Percentiles rank a stretch among this genome's conserved stretches.
phyloP scores from a whole-genome alignment of 208 protist genomes.

The Acanthamoeba healyi region DNA sequence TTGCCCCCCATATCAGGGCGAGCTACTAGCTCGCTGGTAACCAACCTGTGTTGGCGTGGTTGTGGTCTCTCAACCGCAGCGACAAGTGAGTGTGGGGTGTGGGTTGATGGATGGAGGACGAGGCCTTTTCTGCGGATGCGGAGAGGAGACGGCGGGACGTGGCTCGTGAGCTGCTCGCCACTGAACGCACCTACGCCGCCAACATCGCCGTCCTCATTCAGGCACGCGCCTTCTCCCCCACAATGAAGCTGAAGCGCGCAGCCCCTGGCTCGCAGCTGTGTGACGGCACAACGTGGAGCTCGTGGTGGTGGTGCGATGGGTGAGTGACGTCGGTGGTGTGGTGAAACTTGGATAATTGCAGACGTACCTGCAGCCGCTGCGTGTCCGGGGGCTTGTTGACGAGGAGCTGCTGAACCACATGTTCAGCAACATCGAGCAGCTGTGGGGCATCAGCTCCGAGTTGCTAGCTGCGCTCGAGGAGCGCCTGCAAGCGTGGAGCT shows the following conservation, averaged over 20 bases:
- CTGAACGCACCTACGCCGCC: conserved; percentile 38
- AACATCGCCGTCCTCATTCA: conserved; percentile 6
- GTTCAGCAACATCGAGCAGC: conserved; percentile 48
- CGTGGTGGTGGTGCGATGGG: neutral
- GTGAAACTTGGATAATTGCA: neutral
- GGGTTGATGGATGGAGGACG: neutral
- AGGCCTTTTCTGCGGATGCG: neutral
- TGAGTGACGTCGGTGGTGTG: neutral
- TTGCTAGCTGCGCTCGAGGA: conserved; percentile 44
- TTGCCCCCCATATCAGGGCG: too few relatives aligned
- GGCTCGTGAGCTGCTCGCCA: conserved; percentile 28
- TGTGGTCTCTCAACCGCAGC: too few relatives aligned
- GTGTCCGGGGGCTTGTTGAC: neutral
- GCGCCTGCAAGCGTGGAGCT: neutral
- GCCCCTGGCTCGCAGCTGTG: too few relatives aligned
- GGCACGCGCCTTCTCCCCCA: neutral
- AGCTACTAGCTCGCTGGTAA: too few relatives aligned
- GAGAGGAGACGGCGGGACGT: conserved; percentile 9
- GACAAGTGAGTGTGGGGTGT: too few relatives aligned
- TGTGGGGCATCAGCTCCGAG: conserved; percentile 33
- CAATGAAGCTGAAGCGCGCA: too few relatives aligned
- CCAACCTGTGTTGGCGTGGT: too few relatives aligned
- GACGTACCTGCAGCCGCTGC: conserved; percentile 45
- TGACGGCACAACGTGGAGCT: too few relatives aligned
- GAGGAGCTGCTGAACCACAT: conserved; percentile 26